These are phyloP conservation scores for Picochlorum costavermella DNA, from an alignment of 139 green algal species.

Conservation along the genomic window DNA sequence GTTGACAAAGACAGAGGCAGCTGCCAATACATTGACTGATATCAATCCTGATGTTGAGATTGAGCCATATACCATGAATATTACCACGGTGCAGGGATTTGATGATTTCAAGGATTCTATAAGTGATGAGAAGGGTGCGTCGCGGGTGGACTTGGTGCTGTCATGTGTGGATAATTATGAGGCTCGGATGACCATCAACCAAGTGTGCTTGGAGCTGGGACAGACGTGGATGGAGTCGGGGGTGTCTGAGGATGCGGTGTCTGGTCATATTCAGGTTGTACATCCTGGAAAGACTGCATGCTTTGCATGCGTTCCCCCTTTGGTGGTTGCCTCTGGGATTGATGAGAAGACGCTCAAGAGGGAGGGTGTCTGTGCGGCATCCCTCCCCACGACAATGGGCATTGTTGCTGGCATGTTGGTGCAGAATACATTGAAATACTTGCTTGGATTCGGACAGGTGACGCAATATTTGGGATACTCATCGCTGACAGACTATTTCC, in stretches of 20 bases:
- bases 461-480: constrained; percentile 79
- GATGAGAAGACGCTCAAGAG: constrained; percentile 93
- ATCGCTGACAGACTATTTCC: constrained; percentile 91
- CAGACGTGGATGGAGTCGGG: constrained; percentile 95
- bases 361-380: constrained; percentile 92
- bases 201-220: constrained; percentile 88
- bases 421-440: constrained; percentile 88
- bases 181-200: constrained; percentile 94
- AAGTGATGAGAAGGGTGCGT: constrained; percentile 17
- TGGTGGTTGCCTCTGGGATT: constrained; percentile 89
- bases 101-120: constrained; percentile 61
- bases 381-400: constrained; percentile 96
- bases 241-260: constrained; percentile 92
- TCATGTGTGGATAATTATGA: constrained; percentile 99
- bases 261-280: constrained; percentile 85
- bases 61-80: constrained; percentile 90
- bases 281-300: constrained; percentile 66
- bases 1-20: constrained; percentile 96
- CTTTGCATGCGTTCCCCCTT: constrained; percentile 82
- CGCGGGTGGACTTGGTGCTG: constrained; percentile 86
- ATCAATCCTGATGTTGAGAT: constrained; percentile 94
- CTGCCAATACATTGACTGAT: constrained; percentile 64
- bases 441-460: constrained; percentile 79
- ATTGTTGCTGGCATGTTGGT: constrained; percentile 93
- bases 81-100: constrained; percentile 89